Conservation (phyloP, 345 rosid species). For the Populus alba region DNA sequence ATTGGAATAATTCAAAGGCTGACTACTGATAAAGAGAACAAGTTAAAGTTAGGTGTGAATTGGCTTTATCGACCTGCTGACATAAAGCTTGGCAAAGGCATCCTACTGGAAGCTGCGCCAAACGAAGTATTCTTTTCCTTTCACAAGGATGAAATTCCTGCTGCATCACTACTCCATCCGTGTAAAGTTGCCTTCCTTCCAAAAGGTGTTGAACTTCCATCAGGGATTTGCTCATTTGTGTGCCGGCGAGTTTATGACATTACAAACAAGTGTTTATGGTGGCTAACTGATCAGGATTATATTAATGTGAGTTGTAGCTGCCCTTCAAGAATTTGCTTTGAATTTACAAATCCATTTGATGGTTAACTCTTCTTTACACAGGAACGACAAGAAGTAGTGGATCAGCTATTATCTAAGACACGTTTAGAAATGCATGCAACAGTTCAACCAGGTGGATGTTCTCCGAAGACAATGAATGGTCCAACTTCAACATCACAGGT, state of each 20-base stretch:
- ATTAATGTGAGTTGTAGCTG: slow-evolving; percentile 60
- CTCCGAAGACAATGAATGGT: slow-evolving; percentile 73
- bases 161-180: slow-evolving; percentile 91
- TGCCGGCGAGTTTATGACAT: slow-evolving; percentile 88
- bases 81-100: slow-evolving; percentile 78
- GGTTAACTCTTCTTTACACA: slow-evolving; percentile 12
- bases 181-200: slow-evolving; percentile 96
- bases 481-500: slow-evolving; percentile 67
- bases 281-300: slow-evolving; percentile 92
- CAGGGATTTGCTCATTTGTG: slow-evolving; percentile 75
- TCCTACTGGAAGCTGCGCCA: slow-evolving; percentile 79
- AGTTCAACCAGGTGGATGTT: slow-evolving; percentile 71
- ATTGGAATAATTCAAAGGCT: slow-evolving; percentile 71
- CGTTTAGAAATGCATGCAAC: slow-evolving; percentile 75
- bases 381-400: slow-evolving; percentile 79
- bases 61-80: slow-evolving; percentile 92
- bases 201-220: slow-evolving; percentile 69
- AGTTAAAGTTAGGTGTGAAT: slow-evolving; percentile 60
- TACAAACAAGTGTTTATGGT: slow-evolving; percentile 69
- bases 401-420: slow-evolving; percentile 61
- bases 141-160: slow-evolving; percentile 88
- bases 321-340: background rate
- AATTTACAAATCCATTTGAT: background rate
- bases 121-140: slow-evolving; percentile 93
- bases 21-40: slow-evolving; percentile 46